Conservation (phyloP, 345 rosid species). For the Zanthoxylum bungeanum region DNA sequence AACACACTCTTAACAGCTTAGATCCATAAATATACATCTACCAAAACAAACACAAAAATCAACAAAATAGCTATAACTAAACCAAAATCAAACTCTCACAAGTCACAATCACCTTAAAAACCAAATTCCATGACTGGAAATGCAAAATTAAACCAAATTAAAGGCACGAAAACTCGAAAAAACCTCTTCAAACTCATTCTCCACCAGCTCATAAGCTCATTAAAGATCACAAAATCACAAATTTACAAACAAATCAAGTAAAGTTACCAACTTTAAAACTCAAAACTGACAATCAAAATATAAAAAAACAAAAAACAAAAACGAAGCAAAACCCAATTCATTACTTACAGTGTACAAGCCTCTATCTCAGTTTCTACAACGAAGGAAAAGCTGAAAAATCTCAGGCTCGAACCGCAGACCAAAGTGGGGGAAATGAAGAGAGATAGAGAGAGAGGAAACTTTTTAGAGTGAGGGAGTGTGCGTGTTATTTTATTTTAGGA, state of each 20-base stretch:
- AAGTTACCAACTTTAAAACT: slow-evolving; percentile 29
- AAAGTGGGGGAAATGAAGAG: slow-evolving; percentile 20
- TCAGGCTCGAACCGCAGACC: not conserved
- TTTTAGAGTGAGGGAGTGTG: not conserved
- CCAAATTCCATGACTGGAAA: slow-evolving; percentile 4
- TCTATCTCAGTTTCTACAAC: slow-evolving; percentile 25
- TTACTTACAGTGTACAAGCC: slow-evolving; percentile 28
- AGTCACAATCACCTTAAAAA: slow-evolving; percentile 19
- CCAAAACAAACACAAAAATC: slow-evolving; percentile 22
- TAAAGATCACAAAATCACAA: not conserved
- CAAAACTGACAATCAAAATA: slow-evolving; percentile 13
- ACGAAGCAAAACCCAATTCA: slow-evolving; percentile 23
- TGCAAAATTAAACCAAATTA: slow-evolving; percentile 5
- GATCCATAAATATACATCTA: slow-evolving; percentile 28
- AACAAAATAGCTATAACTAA: slow-evolving; percentile 11
- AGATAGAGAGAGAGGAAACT: slow-evolving; percentile 24
- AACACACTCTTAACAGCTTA: slow-evolving; percentile 19
- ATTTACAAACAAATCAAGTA: slow-evolving; percentile 3
- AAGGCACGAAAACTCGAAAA: slow-evolving; percentile 1
- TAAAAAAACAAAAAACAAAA: not conserved
- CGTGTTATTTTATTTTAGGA: not conserved
- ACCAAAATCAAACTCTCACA: slow-evolving; percentile 14
- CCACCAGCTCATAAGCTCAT: slow-evolving; percentile 8
- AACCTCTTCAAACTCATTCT: not conserved
- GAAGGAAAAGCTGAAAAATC: slow-evolving; percentile 41